Conservation (phyloP, 768 basidiomycete genomes). For the Scleroderma citrinum region DNA sequence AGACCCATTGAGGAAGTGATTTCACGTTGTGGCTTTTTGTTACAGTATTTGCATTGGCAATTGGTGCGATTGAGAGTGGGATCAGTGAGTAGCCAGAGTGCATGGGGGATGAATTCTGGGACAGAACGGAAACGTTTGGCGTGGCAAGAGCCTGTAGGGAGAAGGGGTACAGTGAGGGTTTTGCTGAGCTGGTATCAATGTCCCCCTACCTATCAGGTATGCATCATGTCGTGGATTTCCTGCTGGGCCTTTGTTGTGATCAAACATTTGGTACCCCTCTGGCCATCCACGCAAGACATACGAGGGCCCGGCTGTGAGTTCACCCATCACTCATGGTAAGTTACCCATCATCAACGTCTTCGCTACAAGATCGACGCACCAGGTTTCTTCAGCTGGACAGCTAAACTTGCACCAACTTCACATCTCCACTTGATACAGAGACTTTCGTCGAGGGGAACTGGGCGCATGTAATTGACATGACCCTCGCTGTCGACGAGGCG, state of each 20-base stretch:
- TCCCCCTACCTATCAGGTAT: constrained; percentile 63
- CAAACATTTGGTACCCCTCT: constrained; percentile 60
- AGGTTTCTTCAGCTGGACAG: constrained; percentile 40
- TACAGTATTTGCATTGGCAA: constrained; percentile 76
- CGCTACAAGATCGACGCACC: constrained; percentile 34
- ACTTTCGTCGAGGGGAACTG: constrained; percentile 44
- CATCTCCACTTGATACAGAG: constrained; percentile 55
- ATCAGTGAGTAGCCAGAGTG: constrained; percentile 69
- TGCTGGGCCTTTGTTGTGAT: constrained; percentile 65
- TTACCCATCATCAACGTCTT: background rate
- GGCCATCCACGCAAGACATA: constrained; percentile 68
- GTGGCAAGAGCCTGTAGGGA: constrained; percentile 33
- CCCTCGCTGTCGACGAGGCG: constrained; percentile 51
- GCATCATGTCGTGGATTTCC: constrained; percentile 60
- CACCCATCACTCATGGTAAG: constrained; percentile 2
- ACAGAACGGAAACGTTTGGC: constrained; percentile 64
- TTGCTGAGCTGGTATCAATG: background rate
- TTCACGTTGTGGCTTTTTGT: constrained; percentile 60
- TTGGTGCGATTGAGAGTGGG: constrained; percentile 37
- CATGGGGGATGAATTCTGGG: constrained; percentile 84
- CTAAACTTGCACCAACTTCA: constrained; percentile 36
- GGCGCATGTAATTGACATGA: constrained; percentile 67
- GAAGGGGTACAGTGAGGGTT: background rate
- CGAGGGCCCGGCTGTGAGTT: constrained; percentile 36
- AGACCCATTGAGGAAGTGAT: constrained; percentile 59